Evolutionary conservation across 1,139 yeast species (phyloP).

Genomic region (Debaryomycetaceae sp.): DNA sequence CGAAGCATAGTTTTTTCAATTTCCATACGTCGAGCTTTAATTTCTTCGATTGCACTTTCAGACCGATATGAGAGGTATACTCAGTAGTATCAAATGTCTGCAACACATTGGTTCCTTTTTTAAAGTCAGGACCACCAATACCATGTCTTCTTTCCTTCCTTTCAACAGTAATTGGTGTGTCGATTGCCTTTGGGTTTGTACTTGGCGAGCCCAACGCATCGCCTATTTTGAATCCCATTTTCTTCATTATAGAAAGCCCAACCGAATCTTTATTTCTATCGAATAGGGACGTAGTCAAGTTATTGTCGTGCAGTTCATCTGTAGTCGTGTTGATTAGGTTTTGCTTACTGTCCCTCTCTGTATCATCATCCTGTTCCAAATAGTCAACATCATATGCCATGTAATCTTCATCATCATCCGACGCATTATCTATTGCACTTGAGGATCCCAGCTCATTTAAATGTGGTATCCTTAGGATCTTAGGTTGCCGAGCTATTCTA

Average conservation of each 20-base stretch:
- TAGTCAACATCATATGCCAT: constrained; percentile 5
- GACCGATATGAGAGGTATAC: constrained; percentile 1
- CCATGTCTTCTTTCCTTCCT: constrained; percentile 8
- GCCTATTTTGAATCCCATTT: constrained; percentile 54
- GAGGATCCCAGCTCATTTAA: not conserved
- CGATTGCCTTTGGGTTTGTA: constrained; percentile 11
- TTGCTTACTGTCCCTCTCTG: not conserved
- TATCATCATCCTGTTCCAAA: not conserved
- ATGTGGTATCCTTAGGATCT: constrained; percentile 1
- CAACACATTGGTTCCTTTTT: not conserved
- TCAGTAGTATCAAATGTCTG: constrained; percentile 1
- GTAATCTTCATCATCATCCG: constrained; percentile 5
- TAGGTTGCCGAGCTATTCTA: not conserved
- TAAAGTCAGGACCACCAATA: constrained; percentile 4
- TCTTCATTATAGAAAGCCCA: constrained; percentile 51
- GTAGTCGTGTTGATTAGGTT: not conserved
- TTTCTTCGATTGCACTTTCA: constrained; percentile 2
- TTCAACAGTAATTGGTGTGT: constrained; percentile 15
- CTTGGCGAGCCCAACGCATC: constrained; percentile 32
- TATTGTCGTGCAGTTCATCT: not conserved
- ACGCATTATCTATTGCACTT: not conserved
- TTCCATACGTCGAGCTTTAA: constrained; percentile 5
- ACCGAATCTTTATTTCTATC: constrained; percentile 22
- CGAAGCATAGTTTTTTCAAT: constrained; percentile 22
- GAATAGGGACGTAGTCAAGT: constrained; percentile 3